These are phyloP conservation scores for Kodamaea restingae DNA, from an alignment of 805 yeast species.

Conservation along the genomic window DNA sequence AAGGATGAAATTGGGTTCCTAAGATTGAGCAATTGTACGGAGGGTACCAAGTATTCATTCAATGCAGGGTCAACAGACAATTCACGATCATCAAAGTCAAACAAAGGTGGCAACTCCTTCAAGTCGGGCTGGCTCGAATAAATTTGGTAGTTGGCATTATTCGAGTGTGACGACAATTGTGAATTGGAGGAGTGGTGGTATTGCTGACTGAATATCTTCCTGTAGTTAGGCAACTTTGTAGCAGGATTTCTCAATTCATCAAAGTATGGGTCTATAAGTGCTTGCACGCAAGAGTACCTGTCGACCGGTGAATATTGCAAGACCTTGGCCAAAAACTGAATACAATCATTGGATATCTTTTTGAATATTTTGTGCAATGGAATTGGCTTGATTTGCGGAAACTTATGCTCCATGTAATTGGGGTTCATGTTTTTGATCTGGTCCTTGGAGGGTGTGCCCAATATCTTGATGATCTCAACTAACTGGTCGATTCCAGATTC, in stretches of 20 bases:
- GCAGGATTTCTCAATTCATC: slow-evolving; percentile 44
- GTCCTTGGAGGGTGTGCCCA: slow-evolving; percentile 92
- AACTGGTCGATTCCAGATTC: slow-evolving; percentile 96
- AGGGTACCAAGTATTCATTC: slow-evolving; percentile 41
- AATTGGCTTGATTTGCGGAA: slow-evolving; percentile 81
- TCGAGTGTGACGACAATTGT: slow-evolving; percentile 16
- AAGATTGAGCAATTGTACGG: slow-evolving; percentile 25
- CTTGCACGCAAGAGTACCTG: slow-evolving; percentile 56
- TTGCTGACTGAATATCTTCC: slow-evolving; percentile 39
- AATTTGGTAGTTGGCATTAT: slow-evolving; percentile 42
- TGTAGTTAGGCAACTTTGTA: slow-evolving; percentile 41
- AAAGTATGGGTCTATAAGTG: slow-evolving; percentile 51
- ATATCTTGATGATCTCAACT: slow-evolving; percentile 91
- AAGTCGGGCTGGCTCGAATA: slow-evolving; percentile 38
- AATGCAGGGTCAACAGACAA: slow-evolving; percentile 42
- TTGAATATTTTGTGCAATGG: slow-evolving; percentile 67
- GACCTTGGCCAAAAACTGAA: slow-evolving; percentile 52
- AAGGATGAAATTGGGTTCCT: slow-evolving; percentile 17
- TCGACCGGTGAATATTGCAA: slow-evolving; percentile 67
- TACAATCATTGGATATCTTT: slow-evolving; percentile 48
- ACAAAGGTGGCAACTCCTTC: slow-evolving; percentile 44
- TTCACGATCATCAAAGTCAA: slow-evolving; percentile 51
- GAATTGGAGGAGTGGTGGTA: slow-evolving; percentile 18
- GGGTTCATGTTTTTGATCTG: slow-evolving; percentile 95
- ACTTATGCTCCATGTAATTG: slow-evolving; percentile 93